Evolutionary conservation across 2,329 filamentous ascomycete species (phyloP), one percentile per base, ranked within the genome.

Genomic region (Cladosporium sp.): DNA sequence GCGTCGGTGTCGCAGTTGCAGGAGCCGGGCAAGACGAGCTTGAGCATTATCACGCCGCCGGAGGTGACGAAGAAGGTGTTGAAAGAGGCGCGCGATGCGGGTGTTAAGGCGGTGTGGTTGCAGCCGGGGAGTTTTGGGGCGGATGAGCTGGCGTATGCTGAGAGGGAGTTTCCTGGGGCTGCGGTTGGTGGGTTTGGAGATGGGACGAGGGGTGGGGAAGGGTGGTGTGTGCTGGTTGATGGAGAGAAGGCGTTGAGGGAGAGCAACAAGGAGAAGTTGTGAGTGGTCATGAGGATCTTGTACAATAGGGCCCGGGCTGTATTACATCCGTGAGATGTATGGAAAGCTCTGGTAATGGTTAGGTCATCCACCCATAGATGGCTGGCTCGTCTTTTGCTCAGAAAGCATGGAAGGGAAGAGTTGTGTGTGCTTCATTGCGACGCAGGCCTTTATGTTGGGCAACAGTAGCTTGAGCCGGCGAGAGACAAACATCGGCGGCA

Each of bases 111-210:
- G 28, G 88, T 97, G 5, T 97, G 92, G 91, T 80, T 98, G 70
- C 95, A 98, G 80, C 95, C 95, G 0, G 95, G 94, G 0, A 93
- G 88, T 18, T 98, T 91, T 75, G 88, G 97, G 75, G 86, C 91
- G 60, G 86, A 88, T 65, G 90, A 92, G 25, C 75, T 97, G 68
- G 80, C 84, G 48, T 93, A 86, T 77, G 92, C 91, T 3, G 81
- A 84, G 67, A 81, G 80, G 54, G 84, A 90, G 69, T 97, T 95
- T 72, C 76, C 75, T 3, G 81, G 88, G 70, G 87, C 88, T 43
- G 89, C 82, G 54, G 84, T 92, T 39, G 89, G 91, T 49, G 90
- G 83, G 46, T 91, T 84, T 2, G 84, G 88, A 86, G 83, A 67
- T 88, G 84, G 7, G 82, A 89, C 43, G 87, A 88, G 30, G 74